Percentiles rank a stretch among this genome's conserved stretches.
These are phyloP conservation scores for Incumbomyces lentus DNA, from an alignment of 2,329 filamentous ascomycete species.

Conservation along the genomic window DNA sequence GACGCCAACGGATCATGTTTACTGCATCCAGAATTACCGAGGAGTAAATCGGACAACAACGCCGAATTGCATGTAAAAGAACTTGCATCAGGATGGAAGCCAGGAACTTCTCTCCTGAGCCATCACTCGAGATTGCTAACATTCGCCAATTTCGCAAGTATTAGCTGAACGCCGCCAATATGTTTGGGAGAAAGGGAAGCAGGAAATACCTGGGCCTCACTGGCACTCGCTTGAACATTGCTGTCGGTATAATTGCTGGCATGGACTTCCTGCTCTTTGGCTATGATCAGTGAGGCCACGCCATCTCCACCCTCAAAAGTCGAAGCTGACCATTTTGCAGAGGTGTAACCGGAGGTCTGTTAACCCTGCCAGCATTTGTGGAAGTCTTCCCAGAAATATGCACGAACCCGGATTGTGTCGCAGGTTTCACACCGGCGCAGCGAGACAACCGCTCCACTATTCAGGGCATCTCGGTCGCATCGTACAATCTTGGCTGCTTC, in stretches of 20 bases:
- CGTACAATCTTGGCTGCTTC: constrained; percentile 51
- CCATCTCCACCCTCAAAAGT: background rate
- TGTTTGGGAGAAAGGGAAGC: no score
- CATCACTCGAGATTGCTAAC: no score
- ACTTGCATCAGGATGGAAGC: no score
- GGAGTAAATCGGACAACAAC: no score
- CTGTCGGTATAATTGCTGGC: background rate
- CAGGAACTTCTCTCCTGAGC: no score
- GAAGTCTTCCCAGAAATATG: constrained; percentile 42
- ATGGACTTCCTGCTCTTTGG: constrained; percentile 1
- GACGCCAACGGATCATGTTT: no score
- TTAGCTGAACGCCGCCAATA: no score
- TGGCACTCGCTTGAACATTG: background rate
- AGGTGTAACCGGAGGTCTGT: constrained; percentile 50
- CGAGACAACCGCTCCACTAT: constrained; percentile 8
- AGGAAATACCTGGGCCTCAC: no score
- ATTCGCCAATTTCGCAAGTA: no score
- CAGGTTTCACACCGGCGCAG: constrained; percentile 4
- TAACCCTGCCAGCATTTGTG: constrained; percentile 50
- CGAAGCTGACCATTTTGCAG: constrained; percentile 49
- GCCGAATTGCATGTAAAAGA: no score
- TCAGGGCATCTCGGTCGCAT: constrained; percentile 24
- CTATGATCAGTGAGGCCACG: background rate
- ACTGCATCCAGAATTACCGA: no score
- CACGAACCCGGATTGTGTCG: constrained; percentile 22